Conservation (phyloP, 345 rosid genomes). For the Diplotaxis tenuifolia region DNA sequence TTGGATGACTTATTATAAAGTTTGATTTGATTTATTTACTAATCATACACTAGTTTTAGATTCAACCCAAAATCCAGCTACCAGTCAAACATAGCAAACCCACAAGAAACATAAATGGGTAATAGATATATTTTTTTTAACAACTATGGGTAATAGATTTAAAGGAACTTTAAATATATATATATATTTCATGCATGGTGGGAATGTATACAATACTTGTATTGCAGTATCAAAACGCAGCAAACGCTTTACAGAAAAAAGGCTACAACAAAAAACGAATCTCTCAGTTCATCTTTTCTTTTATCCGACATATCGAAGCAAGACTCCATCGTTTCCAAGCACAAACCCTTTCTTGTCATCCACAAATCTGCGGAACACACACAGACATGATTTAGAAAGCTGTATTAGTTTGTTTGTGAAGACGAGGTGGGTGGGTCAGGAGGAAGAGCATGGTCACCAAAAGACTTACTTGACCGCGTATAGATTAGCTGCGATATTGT, state of each 20-base stretch:
- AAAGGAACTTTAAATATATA: neutral
- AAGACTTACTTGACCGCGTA: conserved; percentile 83
- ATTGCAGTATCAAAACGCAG: neutral
- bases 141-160: neutral
- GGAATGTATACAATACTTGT: neutral
- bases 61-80: neutral
- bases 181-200: neutral
- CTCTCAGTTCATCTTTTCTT: conserved; percentile 1
- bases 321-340: conserved; percentile 85
- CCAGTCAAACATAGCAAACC: neutral
- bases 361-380: conserved; percentile 55
- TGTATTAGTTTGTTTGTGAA: neutral
- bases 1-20: too few species aligned
- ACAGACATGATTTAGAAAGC: neutral
- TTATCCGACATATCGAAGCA: conserved; percentile 92
- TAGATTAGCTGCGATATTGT: conserved; percentile 90
- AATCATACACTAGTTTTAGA: too few species aligned
- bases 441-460: neutral
- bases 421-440: neutral
- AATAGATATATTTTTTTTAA: too few species aligned
- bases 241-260: neutral
- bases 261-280: neutral
- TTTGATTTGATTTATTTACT: too few species aligned
- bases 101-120: neutral
- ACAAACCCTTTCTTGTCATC: conserved; percentile 80